Conservation (phyloP, 306 rosid species). For the Amphicarpaea edgeworthii region DNA sequence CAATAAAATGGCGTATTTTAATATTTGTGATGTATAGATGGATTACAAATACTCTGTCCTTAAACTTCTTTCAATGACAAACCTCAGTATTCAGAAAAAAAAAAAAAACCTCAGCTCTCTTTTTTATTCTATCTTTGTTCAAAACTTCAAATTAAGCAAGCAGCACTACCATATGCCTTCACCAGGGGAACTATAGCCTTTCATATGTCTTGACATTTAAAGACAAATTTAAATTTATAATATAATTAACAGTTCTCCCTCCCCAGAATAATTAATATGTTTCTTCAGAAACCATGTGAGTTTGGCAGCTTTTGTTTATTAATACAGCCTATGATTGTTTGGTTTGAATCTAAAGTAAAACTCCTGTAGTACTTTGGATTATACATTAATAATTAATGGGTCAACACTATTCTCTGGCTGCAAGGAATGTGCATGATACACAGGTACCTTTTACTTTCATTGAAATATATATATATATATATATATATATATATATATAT, state of each 20-base stretch:
- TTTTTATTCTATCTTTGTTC: not conserved
- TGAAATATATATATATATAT: not conserved
- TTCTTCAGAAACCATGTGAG: slow-evolving; percentile 43
- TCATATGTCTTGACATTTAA: slow-evolving; percentile 19
- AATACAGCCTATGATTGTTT: slow-evolving; percentile 2
- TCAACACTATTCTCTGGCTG: not conserved
- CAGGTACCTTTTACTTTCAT: slow-evolving; percentile 7
- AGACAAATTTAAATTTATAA: not conserved
- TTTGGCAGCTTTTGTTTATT: slow-evolving; percentile 40
- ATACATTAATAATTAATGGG: not conserved
- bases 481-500: too few relatives aligned
- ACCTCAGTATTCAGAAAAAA: too few relatives aligned
- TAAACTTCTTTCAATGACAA: too few relatives aligned
- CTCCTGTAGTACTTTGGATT: slow-evolving; percentile 17
- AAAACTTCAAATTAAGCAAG: not conserved
- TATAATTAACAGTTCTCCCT: not conserved
- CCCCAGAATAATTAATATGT: not conserved
- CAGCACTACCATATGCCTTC: slow-evolving; percentile 15
- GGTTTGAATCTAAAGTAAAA: slow-evolving; percentile 49
- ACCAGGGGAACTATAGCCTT: not conserved
- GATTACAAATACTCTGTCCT: too few relatives aligned
- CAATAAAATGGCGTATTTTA: too few relatives aligned
- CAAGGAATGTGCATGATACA: not conserved
- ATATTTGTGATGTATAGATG: too few relatives aligned
- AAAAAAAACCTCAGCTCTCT: not conserved